Percentiles rank a stretch among this genome's conserved stretches.
Evolutionary conservation across 345 rosid species (phyloP).

Genomic region (Isatis tinctoria): DNA sequence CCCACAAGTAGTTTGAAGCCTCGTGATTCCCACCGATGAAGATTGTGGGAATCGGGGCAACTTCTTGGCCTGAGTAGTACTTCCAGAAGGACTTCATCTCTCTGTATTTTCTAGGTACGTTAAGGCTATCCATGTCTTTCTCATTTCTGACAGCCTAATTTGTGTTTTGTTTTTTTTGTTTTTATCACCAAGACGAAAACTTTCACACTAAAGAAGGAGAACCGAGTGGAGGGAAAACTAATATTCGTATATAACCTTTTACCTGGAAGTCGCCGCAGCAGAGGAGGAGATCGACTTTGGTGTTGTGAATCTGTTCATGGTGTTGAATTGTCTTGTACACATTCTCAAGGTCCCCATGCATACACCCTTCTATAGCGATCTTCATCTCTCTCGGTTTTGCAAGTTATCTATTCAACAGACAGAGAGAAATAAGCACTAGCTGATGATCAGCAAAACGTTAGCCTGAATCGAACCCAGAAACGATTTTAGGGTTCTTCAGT

Average conservation of each 20-base stretch:
- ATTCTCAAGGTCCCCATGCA: slow-evolving; percentile 92
- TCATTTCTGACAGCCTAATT: slow-evolving; percentile 77
- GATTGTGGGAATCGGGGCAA: slow-evolving; percentile 85
- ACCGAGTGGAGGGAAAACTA: background rate
- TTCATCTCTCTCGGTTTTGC: slow-evolving; percentile 40
- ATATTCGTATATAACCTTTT: background rate
- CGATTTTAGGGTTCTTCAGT: background rate
- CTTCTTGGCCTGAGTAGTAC: slow-evolving; percentile 71
- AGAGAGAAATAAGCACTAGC: background rate
- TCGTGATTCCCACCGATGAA: slow-evolving; percentile 98
- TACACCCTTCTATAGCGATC: slow-evolving; percentile 96
- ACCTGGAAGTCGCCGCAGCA: slow-evolving; percentile 98
- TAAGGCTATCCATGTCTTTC: slow-evolving; percentile 78
- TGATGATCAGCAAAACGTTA: background rate
- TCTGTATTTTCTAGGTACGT: slow-evolving; percentile 63
- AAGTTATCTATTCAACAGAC: too few species aligned
- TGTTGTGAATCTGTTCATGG: slow-evolving; percentile 47
- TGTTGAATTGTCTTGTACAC: slow-evolving; percentile 65
- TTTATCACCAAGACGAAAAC: background rate
- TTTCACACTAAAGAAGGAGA: background rate
- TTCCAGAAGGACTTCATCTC: slow-evolving; percentile 94
- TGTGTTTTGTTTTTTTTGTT: background rate
- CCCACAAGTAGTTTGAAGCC: slow-evolving; percentile 96
- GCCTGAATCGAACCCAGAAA: background rate
- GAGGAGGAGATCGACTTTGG: slow-evolving; percentile 87